Conservation (phyloP, 345 rosid species). For the Eucalyptus sp. region DNA sequence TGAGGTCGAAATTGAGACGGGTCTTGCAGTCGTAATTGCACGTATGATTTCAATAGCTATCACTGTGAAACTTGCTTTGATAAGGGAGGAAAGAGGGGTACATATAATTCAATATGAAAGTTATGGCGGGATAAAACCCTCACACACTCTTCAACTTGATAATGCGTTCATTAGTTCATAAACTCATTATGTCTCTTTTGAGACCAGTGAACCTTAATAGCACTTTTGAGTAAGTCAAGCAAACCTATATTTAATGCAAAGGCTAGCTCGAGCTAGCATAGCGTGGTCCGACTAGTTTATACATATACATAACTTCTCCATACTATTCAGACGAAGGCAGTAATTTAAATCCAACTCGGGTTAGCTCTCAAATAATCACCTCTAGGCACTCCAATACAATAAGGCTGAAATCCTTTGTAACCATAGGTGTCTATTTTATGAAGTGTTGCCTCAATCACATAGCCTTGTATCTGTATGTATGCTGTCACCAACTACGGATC, state of each 20-base stretch:
- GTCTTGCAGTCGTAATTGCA: neutral
- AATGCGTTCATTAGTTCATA: fast-evolving
- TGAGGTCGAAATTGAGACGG: neutral
- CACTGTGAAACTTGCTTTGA: neutral
- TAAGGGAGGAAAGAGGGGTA: neutral
- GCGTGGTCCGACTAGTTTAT: neutral
- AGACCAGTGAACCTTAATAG: neutral
- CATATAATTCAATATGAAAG: neutral
- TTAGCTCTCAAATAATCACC: neutral
- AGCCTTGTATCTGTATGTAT: neutral
- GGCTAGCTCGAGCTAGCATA: neutral
- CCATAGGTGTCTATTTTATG: too few species aligned
- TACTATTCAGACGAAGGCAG: fast-evolving
- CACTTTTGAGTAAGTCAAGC: neutral
- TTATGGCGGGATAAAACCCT: neutral
- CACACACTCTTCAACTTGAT: neutral
- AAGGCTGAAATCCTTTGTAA: neutral
- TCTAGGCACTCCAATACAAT: neutral
- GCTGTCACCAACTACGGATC: neutral
- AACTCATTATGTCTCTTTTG: neutral
- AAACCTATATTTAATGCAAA: neutral
- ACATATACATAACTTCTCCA: neutral
- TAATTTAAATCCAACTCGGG: neutral
- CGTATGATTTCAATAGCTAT: neutral
- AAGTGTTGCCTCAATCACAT: neutral